A percentile compares a stretch with the other conserved stretches of the same genome.
These are phyloP conservation scores for Symbiodinium pilosum DNA, from an alignment of 73 alveolate genomes.

Conservation along the genomic window DNA sequence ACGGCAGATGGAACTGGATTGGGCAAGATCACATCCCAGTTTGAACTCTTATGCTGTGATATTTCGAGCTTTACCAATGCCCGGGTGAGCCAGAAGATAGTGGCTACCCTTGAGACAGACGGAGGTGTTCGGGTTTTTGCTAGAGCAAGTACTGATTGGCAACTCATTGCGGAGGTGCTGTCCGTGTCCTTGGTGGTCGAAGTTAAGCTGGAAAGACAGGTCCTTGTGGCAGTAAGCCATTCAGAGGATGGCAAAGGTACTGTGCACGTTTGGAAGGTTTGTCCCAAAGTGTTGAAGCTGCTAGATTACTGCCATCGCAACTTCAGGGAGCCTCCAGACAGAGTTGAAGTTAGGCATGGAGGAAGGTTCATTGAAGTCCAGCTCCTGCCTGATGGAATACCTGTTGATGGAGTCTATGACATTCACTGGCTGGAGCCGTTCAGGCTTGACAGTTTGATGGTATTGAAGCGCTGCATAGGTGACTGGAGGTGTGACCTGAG, in stretches of 20 bases:
- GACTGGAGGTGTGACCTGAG: conserved; percentile 92
- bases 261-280: conserved; percentile 43
- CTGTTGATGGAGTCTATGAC: conserved; percentile 60
- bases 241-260: conserved; percentile 27
- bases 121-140: conserved; percentile 55
- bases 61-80: not conserved
- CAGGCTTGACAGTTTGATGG: not conserved
- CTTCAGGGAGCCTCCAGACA: conserved; percentile 54
- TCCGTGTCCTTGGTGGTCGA: conserved; percentile 16
- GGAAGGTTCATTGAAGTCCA: conserved; percentile 55
- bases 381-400: not conserved
- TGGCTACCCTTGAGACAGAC: conserved; percentile 66
- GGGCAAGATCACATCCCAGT: conserved; percentile 23
- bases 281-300: not conserved
- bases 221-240: conserved; percentile 66
- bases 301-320: not conserved
- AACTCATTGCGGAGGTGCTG: not conserved
- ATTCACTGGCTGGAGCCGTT: conserved; percentile 41
- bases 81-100: not conserved
- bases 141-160: not conserved
- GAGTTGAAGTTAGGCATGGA: conserved; percentile 92
- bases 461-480: conserved; percentile 32
- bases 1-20: conserved; percentile 18
- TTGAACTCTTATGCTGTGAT: conserved; percentile 38
- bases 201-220: conserved; percentile 58